Evolutionary conservation across 2,329 filamentous ascomycete species (phyloP).

Genomic region (Colletotrichum filicis): DNA sequence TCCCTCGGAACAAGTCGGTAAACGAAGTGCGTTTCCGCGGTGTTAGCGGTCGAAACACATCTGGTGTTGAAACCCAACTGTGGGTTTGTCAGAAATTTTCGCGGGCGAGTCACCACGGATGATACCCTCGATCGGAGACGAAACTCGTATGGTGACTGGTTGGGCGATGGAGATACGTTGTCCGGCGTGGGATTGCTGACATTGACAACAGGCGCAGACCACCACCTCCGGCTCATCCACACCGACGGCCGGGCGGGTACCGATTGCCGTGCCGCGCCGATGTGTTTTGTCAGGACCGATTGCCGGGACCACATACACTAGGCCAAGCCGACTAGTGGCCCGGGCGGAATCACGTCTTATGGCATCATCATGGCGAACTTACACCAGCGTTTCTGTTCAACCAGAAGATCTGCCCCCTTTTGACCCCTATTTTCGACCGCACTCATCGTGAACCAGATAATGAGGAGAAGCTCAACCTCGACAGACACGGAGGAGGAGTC

Average conservation of each 20-base stretch:
- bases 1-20: slow-evolving; percentile 6
- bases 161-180: slow-evolving; percentile 5
- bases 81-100: slow-evolving; percentile 23
- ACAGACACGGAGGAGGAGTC: slow-evolving; percentile 3
- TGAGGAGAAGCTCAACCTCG: background rate
- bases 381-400: slow-evolving; percentile 11
- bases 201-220: background rate
- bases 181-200: slow-evolving; percentile 1
- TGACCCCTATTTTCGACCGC: background rate
- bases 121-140: background rate
- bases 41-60: slow-evolving; percentile 17
- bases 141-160: slow-evolving; percentile 12
- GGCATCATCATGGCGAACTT: slow-evolving; percentile 32
- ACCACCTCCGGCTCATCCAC: background rate
- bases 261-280: slow-evolving; percentile 31
- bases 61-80: slow-evolving; percentile 18
- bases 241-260: slow-evolving; percentile 24
- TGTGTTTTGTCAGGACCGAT: slow-evolving; percentile 12
- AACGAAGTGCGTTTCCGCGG: slow-evolving; percentile 11
- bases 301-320: slow-evolving; percentile 20
- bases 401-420: background rate
- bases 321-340: slow-evolving; percentile 29
- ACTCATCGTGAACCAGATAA: background rate
- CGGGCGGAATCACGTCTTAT: slow-evolving; percentile 32
- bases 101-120: slow-evolving; percentile 17